Evolutionary conservation across 352 stramenopile species (phyloP).

Genomic region (Pythium dissotocum): DNA sequence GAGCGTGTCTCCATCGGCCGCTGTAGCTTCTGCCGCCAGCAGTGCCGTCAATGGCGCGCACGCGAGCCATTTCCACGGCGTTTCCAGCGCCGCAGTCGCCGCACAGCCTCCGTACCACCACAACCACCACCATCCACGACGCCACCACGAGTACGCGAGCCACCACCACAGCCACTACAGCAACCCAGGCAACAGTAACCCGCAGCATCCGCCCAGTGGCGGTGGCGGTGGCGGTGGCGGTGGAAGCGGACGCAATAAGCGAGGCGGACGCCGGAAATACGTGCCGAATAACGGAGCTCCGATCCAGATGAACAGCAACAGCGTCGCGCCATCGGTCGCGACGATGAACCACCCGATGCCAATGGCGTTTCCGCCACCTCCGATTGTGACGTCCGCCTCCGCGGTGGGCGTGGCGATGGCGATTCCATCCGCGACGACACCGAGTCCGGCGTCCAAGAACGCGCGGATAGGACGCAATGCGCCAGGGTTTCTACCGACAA

Average conservation of each 20-base stretch:
- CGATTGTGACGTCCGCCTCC: conserved; percentile 15
- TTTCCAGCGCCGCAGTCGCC: conserved; percentile 7
- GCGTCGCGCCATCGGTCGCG: background rate
- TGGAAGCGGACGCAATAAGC: conserved; percentile 12
- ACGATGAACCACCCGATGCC: background rate
- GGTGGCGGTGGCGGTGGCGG: background rate
- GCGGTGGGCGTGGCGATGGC: background rate
- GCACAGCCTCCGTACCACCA: conserved; percentile 2
- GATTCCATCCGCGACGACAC: conserved; percentile 7
- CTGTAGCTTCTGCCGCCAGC: background rate
- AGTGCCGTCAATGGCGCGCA: background rate
- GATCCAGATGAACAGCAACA: background rate
- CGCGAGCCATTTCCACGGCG: background rate
- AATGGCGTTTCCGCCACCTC: conserved; percentile 15
- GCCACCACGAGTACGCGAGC: conserved; percentile 10
- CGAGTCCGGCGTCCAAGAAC: conserved; percentile 4
- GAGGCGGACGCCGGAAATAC: conserved; percentile 20
- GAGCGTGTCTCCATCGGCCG: conserved; percentile 14
- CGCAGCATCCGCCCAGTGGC: background rate
- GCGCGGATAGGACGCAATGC: conserved; percentile 1
- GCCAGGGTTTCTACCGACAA: background rate
- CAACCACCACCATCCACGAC: conserved; percentile 6
- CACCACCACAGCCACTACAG: conserved; percentile 13
- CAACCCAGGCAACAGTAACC: conserved; percentile 1
- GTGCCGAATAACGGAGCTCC: conserved; percentile 5